A percentile compares a stretch with the other conserved stretches of the same genome.
phyloP scores from a whole-genome alignment of 2,329 filamentous ascomycete genomes.

The Aspergillus viridinutans region DNA sequence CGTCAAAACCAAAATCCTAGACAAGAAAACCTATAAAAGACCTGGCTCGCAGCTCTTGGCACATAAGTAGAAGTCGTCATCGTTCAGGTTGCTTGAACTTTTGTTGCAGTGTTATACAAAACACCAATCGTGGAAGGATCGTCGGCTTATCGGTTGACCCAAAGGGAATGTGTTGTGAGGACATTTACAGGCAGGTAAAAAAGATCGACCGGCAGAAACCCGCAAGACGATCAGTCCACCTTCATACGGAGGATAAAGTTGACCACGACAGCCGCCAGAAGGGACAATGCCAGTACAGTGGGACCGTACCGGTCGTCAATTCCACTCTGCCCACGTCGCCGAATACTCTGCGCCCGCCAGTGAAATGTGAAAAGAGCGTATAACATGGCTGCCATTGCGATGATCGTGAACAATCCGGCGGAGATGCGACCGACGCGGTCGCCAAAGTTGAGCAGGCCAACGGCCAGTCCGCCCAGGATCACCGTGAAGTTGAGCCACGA shows the following conservation, averaged over 20 bases:
- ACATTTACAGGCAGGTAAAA: not conserved
- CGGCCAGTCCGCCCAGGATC: constrained; percentile 90
- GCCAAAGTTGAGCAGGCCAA: constrained; percentile 97
- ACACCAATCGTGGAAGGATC: not conserved
- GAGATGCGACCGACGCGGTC: constrained; percentile 91
- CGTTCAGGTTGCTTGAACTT: not conserved
- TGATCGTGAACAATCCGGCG: constrained; percentile 86
- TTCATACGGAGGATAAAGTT: constrained; percentile 78
- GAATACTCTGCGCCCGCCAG: constrained; percentile 91
- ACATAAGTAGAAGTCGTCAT: not conserved
- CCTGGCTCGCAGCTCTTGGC: not conserved
- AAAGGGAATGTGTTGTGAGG: not conserved
- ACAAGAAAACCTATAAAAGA: not conserved
- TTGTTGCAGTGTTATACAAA: not conserved
- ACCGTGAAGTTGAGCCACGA: constrained; percentile 99
- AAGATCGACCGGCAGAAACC: not conserved
- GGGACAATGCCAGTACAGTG: constrained; percentile 79
- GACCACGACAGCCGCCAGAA: constrained; percentile 85
- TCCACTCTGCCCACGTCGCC: constrained; percentile 84
- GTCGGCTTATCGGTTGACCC: not conserved
- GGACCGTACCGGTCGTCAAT: constrained; percentile 96
- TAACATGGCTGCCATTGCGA: constrained; percentile 91
- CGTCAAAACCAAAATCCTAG: not conserved
- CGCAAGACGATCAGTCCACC: constrained; percentile 12
- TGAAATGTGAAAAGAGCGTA: constrained; percentile 95